phyloP scores from a whole-genome alignment of 331 rosid genomes.

The Acacia concinna region DNA sequence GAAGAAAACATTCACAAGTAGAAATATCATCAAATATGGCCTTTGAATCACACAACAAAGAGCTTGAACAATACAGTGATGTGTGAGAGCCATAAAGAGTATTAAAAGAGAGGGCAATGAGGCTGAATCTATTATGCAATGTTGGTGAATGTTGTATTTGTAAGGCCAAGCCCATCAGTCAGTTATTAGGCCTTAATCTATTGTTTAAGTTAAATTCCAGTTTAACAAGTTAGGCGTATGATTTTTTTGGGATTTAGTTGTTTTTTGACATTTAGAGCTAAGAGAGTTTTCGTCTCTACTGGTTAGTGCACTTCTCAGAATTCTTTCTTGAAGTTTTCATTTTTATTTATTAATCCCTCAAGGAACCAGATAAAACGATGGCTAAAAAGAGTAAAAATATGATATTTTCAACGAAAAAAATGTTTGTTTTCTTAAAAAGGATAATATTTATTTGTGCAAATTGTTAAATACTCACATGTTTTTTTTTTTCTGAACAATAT shows the following conservation, averaged over 20 bases:
- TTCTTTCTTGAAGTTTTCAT: background rate
- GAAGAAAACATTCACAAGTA: slow-evolving; percentile 17
- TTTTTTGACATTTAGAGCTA: no score
- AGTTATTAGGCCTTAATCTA: background rate
- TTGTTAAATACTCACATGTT: no score
- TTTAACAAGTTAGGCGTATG: background rate
- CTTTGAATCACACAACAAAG: background rate
- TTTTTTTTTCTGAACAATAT: background rate
- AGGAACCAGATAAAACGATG: no score
- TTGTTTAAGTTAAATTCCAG: background rate
- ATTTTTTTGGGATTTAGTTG: no score
- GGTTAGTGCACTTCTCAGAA: no score
- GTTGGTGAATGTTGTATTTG: slow-evolving; percentile 16
- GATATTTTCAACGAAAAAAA: no score
- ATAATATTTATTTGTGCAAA: no score
- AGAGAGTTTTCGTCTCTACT: no score
- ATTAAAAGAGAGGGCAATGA: background rate
- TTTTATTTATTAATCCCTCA: background rate
- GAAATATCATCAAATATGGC: background rate
- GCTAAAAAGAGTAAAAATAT: no score
- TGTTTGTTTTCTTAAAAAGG: no score
- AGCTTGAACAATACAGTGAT: slow-evolving; percentile 19
- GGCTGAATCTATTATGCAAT: slow-evolving; percentile 14
- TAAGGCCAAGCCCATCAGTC: background rate
- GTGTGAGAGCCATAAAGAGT: no score